Evolutionary conservation across 495 filamentous ascomycete species (phyloP).

Genomic region (Aspergillus ellipticus): DNA sequence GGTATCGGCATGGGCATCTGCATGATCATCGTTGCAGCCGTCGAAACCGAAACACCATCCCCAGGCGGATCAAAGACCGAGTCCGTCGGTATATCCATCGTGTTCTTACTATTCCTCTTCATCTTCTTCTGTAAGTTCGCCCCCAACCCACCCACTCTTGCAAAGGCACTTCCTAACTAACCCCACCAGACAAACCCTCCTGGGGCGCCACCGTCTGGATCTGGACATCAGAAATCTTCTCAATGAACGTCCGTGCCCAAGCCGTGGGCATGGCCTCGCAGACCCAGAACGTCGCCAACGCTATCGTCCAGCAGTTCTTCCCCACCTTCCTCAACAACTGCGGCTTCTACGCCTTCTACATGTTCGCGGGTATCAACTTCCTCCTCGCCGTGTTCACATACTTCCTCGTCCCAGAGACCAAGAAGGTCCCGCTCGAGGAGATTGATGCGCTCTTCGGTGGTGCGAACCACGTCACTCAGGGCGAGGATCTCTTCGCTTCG

Average conservation of each 20-base stretch:
- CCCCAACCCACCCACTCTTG: neutral
- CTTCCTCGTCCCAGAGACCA: constrained; percentile 74
- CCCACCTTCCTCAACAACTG: constrained; percentile 57
- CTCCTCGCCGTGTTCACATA: constrained; percentile 66
- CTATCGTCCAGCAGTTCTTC: constrained; percentile 65
- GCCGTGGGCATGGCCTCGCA: constrained; percentile 67
- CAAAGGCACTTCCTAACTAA: constrained; percentile 12
- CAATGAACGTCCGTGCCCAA: constrained; percentile 64
- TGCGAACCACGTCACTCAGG: constrained; percentile 54
- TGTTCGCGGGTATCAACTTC: constrained; percentile 52
- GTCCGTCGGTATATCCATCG: constrained; percentile 60
- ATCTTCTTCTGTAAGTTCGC: constrained; percentile 57
- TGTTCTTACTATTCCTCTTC: constrained; percentile 61
- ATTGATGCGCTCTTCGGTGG: constrained; percentile 60
- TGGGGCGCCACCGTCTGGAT: constrained; percentile 68
- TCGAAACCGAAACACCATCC: constrained; percentile 58
- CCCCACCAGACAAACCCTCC: constrained; percentile 52
- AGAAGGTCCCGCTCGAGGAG: constrained; percentile 62
- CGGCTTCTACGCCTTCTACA: constrained; percentile 52
- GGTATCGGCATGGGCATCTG: constrained; percentile 67
- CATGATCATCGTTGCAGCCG: constrained; percentile 62
- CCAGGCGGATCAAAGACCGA: constrained; percentile 46
- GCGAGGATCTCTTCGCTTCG: constrained; percentile 35
- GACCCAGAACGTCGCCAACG: constrained; percentile 62
- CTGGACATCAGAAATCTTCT: constrained; percentile 63